Conservation (phyloP, 2,329 filamentous ascomycete genomes). For the Orbilia brochopaga region DNA sequence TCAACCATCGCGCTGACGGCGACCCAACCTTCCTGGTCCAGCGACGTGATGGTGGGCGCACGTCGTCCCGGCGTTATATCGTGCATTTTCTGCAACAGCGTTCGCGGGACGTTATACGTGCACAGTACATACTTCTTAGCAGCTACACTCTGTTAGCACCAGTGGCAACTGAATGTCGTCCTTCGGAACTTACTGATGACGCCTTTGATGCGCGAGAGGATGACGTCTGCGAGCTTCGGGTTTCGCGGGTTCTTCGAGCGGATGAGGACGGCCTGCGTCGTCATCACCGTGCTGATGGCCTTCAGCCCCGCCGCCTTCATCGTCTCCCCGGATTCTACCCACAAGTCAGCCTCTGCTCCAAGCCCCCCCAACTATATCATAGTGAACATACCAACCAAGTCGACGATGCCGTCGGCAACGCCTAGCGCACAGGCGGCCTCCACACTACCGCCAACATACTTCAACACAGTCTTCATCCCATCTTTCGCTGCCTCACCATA, state of each 20-base stretch:
- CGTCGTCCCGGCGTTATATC: slow-evolving; percentile 91
- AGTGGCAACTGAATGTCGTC: slow-evolving; percentile 34
- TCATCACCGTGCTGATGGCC: slow-evolving; percentile 90
- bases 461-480: slow-evolving; percentile 84
- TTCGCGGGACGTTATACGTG: slow-evolving; percentile 88
- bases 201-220: slow-evolving; percentile 83
- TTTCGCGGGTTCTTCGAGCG: slow-evolving; percentile 85
- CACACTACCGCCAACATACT: slow-evolving; percentile 93
- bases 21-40: slow-evolving; percentile 90
- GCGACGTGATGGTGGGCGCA: slow-evolving; percentile 84
- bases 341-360: slow-evolving; percentile 27
- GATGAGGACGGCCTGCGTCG: slow-evolving; percentile 86
- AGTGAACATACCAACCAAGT: slow-evolving; percentile 79
- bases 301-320: slow-evolving; percentile 95
- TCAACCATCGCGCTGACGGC: slow-evolving; percentile 94
- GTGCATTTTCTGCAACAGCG: slow-evolving; percentile 69
- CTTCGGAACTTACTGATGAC: slow-evolving; percentile 76
- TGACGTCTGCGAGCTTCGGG: slow-evolving; percentile 78
- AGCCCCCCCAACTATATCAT: neutral
- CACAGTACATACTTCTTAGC: slow-evolving; percentile 93
- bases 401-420: slow-evolving; percentile 95
- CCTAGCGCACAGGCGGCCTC: slow-evolving; percentile 95
- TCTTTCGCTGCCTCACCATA: slow-evolving; percentile 60
- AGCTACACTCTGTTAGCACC: slow-evolving; percentile 59
- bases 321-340: slow-evolving; percentile 91